Conservation (phyloP, 2,329 filamentous ascomycete species). For the Xylaria sp. region DNA sequence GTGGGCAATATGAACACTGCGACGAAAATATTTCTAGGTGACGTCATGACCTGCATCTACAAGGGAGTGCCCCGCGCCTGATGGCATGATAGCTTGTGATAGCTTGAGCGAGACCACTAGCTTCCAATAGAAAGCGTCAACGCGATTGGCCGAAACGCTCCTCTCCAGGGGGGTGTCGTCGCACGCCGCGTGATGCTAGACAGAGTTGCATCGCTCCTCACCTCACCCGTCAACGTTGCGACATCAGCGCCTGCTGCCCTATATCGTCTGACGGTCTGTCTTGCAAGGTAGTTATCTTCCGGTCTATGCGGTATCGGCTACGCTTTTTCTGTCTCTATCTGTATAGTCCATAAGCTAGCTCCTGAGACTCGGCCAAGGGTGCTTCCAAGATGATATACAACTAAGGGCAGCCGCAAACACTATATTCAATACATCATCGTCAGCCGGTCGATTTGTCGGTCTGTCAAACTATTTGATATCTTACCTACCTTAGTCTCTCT, state of each 20-base stretch:
- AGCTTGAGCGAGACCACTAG: slow-evolving; percentile 5
- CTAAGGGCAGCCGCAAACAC: slow-evolving; percentile 11
- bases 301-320: slow-evolving; percentile 4
- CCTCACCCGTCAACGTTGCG: slow-evolving; percentile 10
- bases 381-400: slow-evolving; percentile 25
- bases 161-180: neutral
- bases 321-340: slow-evolving; percentile 21
- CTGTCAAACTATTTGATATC: neutral
- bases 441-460: slow-evolving; percentile 4
- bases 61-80: slow-evolving; percentile 21
- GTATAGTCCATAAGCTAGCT: neutral
- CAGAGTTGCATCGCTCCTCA: slow-evolving; percentile 3
- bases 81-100: slow-evolving; percentile 4
- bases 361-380: slow-evolving; percentile 18
- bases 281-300: slow-evolving; percentile 8
- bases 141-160: slow-evolving; percentile 12
- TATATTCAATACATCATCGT: slow-evolving; percentile 19
- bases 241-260: slow-evolving; percentile 9
- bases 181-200: slow-evolving; percentile 24
- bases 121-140: slow-evolving; percentile 4
- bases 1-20: neutral
- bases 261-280: slow-evolving; percentile 1
- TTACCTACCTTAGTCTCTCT: neutral
- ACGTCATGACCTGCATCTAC: slow-evolving; percentile 31
- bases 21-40: slow-evolving; percentile 23